Percentiles rank a stretch among this genome's conserved stretches.
Conservation (phyloP, 306 rosid genomes). For the Sphenostylis stenocarpa region DNA sequence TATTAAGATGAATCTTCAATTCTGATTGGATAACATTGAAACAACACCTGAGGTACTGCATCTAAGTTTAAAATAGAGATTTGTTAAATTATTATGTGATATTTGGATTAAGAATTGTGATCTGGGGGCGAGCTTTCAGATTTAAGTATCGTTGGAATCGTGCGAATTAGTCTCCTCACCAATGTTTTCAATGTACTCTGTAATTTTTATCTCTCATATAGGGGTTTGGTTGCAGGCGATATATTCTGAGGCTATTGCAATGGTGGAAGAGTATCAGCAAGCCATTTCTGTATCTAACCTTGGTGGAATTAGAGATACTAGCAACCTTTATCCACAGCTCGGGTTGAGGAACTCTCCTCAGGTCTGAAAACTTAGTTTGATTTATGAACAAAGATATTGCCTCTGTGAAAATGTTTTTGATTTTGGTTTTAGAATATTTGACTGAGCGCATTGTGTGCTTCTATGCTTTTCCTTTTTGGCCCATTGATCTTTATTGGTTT, state of each 20-base stretch:
- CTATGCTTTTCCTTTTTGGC: neutral
- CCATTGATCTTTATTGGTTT: conserved; percentile 15
- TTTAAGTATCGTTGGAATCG: neutral
- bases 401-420: neutral
- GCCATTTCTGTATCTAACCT: conserved; percentile 63
- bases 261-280: conserved; percentile 90
- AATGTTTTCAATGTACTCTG: neutral
- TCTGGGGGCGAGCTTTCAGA: neutral
- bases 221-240: conserved; percentile 64
- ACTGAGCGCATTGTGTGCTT: neutral
- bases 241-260: conserved; percentile 79
- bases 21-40: neutral
- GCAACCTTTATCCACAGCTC: conserved; percentile 57
- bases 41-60: neutral
- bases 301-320: conserved; percentile 68
- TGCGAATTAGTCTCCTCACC: neutral
- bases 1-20: neutral
- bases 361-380: conserved; percentile 39
- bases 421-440: neutral
- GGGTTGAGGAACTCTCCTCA: conserved; percentile 77
- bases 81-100: neutral
- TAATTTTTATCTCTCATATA: conserved; percentile 18
- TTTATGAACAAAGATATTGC: neutral
- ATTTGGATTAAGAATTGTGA: neutral
- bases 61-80: neutral